Percentiles rank a stretch among this genome's conserved stretches.
Conservation (phyloP, 768 basidiomycete genomes). For the Auricularia sp. region DNA sequence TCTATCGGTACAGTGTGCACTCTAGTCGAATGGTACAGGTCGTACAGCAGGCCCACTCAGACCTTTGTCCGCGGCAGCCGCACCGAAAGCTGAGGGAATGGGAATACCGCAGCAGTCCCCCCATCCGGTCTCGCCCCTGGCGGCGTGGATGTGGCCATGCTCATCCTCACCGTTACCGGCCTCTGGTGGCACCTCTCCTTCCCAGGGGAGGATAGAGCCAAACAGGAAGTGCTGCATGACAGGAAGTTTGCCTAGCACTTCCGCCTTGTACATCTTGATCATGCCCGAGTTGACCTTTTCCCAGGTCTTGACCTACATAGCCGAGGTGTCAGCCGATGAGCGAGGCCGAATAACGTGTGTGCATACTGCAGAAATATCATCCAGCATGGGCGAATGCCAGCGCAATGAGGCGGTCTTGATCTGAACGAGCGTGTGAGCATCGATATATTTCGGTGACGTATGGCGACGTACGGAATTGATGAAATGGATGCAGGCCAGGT, state of each 20-base stretch:
- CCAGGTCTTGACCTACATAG: slow-evolving; percentile 84
- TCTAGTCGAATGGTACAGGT: slow-evolving; percentile 71
- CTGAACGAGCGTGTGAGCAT: slow-evolving; percentile 27
- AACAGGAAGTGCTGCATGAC: slow-evolving; percentile 96
- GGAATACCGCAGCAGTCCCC: slow-evolving; percentile 90
- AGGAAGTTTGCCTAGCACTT: slow-evolving; percentile 90
- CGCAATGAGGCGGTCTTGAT: slow-evolving; percentile 91
- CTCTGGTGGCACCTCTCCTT: slow-evolving; percentile 39
- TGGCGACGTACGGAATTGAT: slow-evolving; percentile 69
- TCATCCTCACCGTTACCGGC: slow-evolving; percentile 22
- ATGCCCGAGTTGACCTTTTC: slow-evolving; percentile 94
- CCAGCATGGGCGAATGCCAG: slow-evolving; percentile 99
- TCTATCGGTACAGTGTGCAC: not conserved
- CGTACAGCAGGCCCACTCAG: slow-evolving; percentile 55
- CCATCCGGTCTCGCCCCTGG: slow-evolving; percentile 44
- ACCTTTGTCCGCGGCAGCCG: slow-evolving; percentile 45
- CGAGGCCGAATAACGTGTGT: slow-evolving; percentile 1
- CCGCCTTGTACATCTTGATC: slow-evolving; percentile 96
- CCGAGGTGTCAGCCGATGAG: not conserved
- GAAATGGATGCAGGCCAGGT: slow-evolving; percentile 90
- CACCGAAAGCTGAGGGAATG: slow-evolving; percentile 74
- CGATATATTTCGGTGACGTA: too few species aligned
- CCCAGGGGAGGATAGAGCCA: slow-evolving; percentile 64
- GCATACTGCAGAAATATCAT: slow-evolving; percentile 82
- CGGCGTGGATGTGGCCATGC: slow-evolving; percentile 34